phyloP scores from a whole-genome alignment of 2,329 filamentous ascomycete genomes.

The Trichoderma sp. region DNA sequence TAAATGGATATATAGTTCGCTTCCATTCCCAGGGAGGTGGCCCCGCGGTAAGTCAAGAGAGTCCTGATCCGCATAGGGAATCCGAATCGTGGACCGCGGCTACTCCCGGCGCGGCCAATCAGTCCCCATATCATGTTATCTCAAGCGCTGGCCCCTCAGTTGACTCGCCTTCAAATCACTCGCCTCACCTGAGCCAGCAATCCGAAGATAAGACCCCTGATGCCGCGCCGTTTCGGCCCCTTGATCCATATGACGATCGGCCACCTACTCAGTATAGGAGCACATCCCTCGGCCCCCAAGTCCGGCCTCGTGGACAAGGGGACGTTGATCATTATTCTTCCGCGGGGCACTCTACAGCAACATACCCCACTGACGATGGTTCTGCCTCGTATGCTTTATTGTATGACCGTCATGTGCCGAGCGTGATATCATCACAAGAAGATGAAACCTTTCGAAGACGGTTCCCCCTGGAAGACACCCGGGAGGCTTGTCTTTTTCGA shows the following conservation, averaged over 20 bases:
- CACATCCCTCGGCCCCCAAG: conserved; percentile 6
- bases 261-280: neutral
- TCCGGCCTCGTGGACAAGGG: neutral
- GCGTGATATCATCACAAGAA: neutral
- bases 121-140: neutral
- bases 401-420: neutral
- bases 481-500: conserved; percentile 38
- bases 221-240: neutral
- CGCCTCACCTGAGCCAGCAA: neutral
- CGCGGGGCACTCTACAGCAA: neutral
- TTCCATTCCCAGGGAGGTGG: conserved; percentile 24
- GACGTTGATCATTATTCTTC: neutral
- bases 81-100: conserved; percentile 4
- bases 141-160: neutral
- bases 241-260: neutral
- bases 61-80: neutral
- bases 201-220: neutral
- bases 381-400: conserved; percentile 4
- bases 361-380: neutral
- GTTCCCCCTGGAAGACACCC: conserved; percentile 35
- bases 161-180: neutral
- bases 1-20: conserved; percentile 20
- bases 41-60: conserved; percentile 3
- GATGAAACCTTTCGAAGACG: conserved; percentile 7
- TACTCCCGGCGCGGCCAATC: neutral